Percentiles rank a stretch among this genome's conserved stretches.
Conservation (phyloP, 2,329 filamentous ascomycete species). For the Aphanocladium album region DNA sequence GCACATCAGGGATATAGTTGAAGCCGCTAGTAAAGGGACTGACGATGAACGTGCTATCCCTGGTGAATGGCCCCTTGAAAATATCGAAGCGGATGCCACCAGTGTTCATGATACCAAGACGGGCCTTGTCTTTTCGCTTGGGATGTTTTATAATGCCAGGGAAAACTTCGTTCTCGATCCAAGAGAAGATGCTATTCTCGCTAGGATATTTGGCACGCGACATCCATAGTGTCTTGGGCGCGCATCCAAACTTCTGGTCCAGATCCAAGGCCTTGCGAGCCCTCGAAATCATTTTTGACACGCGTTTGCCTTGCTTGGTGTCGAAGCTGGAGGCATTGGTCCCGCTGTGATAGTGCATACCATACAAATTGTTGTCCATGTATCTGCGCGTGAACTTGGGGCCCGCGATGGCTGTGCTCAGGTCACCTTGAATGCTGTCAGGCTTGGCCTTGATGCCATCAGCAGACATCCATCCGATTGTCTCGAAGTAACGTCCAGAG, state of each 20-base stretch:
- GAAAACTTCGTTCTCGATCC: slow-evolving; percentile 71
- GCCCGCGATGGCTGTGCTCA: slow-evolving; percentile 25
- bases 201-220: slow-evolving; percentile 69
- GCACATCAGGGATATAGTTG: slow-evolving; percentile 72
- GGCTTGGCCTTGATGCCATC: slow-evolving; percentile 48
- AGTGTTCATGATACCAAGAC: slow-evolving; percentile 77
- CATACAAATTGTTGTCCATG: slow-evolving; percentile 89
- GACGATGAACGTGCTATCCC: slow-evolving; percentile 78
- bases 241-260: slow-evolving; percentile 75
- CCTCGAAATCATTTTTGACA: slow-evolving; percentile 62
- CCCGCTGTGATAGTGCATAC: slow-evolving; percentile 74
- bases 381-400: slow-evolving; percentile 72
- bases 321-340: slow-evolving; percentile 68
- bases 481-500: slow-evolving; percentile 90
- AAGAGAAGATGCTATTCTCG: slow-evolving; percentile 71
- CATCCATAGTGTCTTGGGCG: slow-evolving; percentile 77
- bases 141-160: slow-evolving; percentile 59
- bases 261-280: slow-evolving; percentile 68
- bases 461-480: slow-evolving; percentile 88
- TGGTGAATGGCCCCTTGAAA: slow-evolving; percentile 85
- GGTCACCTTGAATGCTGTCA: slow-evolving; percentile 17
- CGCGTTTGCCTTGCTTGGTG: slow-evolving; percentile 68
- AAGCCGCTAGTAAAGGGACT: slow-evolving; percentile 84
- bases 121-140: slow-evolving; percentile 54
- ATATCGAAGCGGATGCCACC: slow-evolving; percentile 93